A percentile compares a stretch with the other conserved stretches of the same genome.
These are phyloP conservation scores for Fusarium sp. DNA, from an alignment of 2,329 filamentous ascomycete genomes.

Conservation along the genomic window DNA sequence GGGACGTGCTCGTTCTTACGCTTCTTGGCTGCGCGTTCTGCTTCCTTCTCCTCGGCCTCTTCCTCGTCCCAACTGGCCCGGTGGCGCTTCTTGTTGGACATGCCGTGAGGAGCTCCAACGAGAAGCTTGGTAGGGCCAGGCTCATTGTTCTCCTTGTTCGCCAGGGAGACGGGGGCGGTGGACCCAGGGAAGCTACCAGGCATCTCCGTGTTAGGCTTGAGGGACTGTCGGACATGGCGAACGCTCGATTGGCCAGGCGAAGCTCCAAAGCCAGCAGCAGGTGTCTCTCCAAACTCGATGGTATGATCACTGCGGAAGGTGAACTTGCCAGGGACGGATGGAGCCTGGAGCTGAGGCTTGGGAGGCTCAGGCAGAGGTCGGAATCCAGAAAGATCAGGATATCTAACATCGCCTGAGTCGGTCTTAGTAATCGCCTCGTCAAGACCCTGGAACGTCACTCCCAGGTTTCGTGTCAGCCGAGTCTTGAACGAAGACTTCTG, in stretches of 20 bases:
- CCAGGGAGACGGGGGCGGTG: conserved; percentile 48
- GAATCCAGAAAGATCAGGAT: conserved; percentile 65
- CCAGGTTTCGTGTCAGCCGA: conserved; percentile 46
- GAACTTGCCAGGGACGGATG: conserved; percentile 68
- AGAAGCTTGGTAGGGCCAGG: conserved; percentile 53
- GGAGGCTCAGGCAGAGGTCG: conserved; percentile 47
- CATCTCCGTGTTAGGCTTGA: conserved; percentile 58
- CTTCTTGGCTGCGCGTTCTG: conserved; percentile 69
- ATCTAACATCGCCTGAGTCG: conserved; percentile 54
- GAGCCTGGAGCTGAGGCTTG: conserved; percentile 42
- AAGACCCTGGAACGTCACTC: conserved; percentile 47
- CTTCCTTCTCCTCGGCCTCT: conserved; percentile 61
- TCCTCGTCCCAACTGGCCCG: conserved; percentile 69
- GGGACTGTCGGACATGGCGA: conserved; percentile 68
- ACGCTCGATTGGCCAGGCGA: conserved; percentile 70
- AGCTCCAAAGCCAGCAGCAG: conserved; percentile 65
- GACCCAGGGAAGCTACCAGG: conserved; percentile 66
- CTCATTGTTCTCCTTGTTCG: conserved; percentile 68
- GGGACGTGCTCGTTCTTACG: conserved; percentile 62
- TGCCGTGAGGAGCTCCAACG: conserved; percentile 68
- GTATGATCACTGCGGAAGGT: conserved; percentile 76
- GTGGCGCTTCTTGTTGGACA: conserved; percentile 74
- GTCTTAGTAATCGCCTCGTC: conserved; percentile 44
- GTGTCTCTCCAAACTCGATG: conserved; percentile 65
- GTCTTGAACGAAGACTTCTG: conserved; percentile 63